Evolutionary conservation across 2,329 filamentous ascomycete genomes (phyloP), one percentile per base, ranked within the genome.

Genomic region (Dactylellina haptotyla): DNA sequence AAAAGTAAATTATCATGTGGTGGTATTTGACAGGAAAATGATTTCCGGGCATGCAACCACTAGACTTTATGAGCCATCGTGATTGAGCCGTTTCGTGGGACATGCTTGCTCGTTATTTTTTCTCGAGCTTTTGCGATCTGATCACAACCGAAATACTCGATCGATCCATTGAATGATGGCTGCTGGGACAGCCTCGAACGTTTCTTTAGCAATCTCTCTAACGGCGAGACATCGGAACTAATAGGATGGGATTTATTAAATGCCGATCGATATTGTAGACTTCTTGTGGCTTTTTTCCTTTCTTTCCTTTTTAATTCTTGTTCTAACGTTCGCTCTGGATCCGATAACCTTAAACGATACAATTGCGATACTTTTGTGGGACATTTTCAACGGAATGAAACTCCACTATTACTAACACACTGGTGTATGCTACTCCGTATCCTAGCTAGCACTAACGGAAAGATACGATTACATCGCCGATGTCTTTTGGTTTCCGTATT

Each of bases 381-480:
- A n/a, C n/a, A n/a, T n/a, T n/a, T n/a, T n/a, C n/a, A n/a, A n/a
- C n/a, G n/a, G n/a, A n/a, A n/a, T n/a, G n/a, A n/a, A n/a, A n/a
- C n/a, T n/a, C n/a, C n/a, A n/a, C n/a, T n/a, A n/a, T n/a, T n/a
- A n/a, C n/a, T n/a, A n/a, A n/a, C n/a, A 10, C 4, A 43, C 39
- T 43, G 6, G 8, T 6, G 39, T 4, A 9, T 6, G 39, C 16
- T 43, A 9, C 16, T 43, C n/a, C 8, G 6, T 43, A 10, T 32
- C 16, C 16, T 18, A 48, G n/a, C 26, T 18, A 53, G n/a, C 41
- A 20, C 5, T 20, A 46, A 20, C 25, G 46, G 53, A 57, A 26
- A 8, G 51, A 56, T 56, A 39, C 32, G 18, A 41, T 25, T 41
- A 16, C 12, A 41, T 57, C 34, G 53, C 32, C 53, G 34, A 57